phyloP scores from a whole-genome alignment of 2,329 filamentous ascomycete species.

The Myriangium duriaei region DNA sequence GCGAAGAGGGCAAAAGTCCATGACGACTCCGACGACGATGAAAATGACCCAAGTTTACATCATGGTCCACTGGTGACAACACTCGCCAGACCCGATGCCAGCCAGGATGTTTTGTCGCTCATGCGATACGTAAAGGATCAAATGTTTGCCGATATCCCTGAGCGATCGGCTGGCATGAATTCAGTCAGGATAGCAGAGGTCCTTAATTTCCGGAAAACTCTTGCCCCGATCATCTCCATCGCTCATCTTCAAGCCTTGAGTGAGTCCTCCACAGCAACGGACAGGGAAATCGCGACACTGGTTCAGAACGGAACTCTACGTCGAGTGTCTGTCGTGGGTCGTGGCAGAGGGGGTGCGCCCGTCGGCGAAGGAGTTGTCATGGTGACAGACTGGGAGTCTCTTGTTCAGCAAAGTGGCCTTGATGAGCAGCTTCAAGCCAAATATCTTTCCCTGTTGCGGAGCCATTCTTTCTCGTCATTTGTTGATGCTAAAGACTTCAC shows the following conservation, averaged over 20 bases:
- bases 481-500: conserved; percentile 31
- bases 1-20: conserved; percentile 8
- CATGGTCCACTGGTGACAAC: conserved; percentile 46
- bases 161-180: conserved; percentile 46
- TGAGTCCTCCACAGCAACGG: conserved; percentile 48
- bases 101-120: conserved; percentile 39
- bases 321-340: conserved; percentile 49
- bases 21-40: conserved; percentile 11
- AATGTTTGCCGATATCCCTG: conserved; percentile 55
- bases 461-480: conserved; percentile 37
- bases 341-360: conserved; percentile 43
- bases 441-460: conserved; percentile 41
- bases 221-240: conserved; percentile 53
- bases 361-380: conserved; percentile 55
- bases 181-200: conserved; percentile 51
- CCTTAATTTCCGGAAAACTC: conserved; percentile 44
- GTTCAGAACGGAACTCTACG: conserved; percentile 44
- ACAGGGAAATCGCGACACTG: conserved; percentile 55
- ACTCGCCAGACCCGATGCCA: conserved; percentile 48
- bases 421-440: conserved; percentile 33
- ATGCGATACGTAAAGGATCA: conserved; percentile 47
- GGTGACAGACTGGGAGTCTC: conserved; percentile 40
- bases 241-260: conserved; percentile 55
- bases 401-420: conserved; percentile 18
- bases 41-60: conserved; percentile 38